phyloP scores from a whole-genome alignment of 2,329 filamentous ascomycete species.

The Fusarium chuoi region DNA sequence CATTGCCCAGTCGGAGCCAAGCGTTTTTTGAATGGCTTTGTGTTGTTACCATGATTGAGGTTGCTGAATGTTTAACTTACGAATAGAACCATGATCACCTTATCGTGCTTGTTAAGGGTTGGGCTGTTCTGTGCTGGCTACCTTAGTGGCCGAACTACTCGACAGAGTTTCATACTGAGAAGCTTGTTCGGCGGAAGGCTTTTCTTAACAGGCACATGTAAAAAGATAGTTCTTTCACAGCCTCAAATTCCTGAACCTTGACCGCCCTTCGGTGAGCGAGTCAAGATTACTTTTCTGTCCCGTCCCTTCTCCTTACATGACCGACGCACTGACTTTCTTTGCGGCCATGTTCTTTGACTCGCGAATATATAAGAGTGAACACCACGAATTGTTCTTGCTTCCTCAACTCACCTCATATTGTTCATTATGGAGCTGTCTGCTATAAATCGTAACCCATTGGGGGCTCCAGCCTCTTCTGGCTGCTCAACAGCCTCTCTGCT shows the following conservation, averaged over 20 bases:
- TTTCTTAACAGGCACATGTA: constrained; percentile 4
- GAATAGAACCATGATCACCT: constrained; percentile 14
- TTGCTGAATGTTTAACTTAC: not conserved
- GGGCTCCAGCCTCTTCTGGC: constrained; percentile 14
- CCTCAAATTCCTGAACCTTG: constrained; percentile 11
- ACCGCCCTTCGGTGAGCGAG: constrained; percentile 25
- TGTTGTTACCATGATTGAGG: not conserved
- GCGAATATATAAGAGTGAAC: constrained; percentile 8
- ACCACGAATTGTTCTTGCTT: constrained; percentile 10
- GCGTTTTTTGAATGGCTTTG: constrained; percentile 12
- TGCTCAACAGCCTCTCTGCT: constrained; percentile 13
- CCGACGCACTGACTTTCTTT: constrained; percentile 1
- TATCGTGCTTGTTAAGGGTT: not conserved
- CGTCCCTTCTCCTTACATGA: constrained; percentile 1
- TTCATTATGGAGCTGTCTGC: constrained; percentile 28
- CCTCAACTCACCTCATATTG: not conserved
- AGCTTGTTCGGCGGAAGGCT: constrained; percentile 4
- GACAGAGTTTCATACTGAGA: not conserved
- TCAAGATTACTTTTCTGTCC: not conserved
- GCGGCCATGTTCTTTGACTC: not conserved
- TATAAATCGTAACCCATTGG: constrained; percentile 27
- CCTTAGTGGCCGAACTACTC: not conserved
- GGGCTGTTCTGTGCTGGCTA: not conserved
- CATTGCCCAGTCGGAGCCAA: constrained; percentile 1
- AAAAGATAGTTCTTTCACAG: constrained; percentile 4